phyloP scores from a whole-genome alignment of 305 asterid genomes.

The Solanum hybrid region DNA sequence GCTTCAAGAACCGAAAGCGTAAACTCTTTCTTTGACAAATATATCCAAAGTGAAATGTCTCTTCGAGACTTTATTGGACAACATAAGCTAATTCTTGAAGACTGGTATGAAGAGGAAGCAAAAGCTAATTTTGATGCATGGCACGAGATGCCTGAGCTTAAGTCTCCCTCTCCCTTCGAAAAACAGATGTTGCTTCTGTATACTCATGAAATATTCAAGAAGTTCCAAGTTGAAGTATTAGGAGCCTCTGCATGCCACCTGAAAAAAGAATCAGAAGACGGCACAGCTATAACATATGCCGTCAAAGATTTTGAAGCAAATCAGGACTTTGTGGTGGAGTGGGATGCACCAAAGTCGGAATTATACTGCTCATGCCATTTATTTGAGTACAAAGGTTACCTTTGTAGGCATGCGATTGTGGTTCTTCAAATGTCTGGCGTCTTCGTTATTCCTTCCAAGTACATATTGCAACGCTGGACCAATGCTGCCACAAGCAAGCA shows the following conservation, averaged over 20 bases:
- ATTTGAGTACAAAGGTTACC: constrained; percentile 74
- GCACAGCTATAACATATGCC: constrained; percentile 30
- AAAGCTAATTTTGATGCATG: constrained; percentile 85
- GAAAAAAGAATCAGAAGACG: constrained; percentile 63
- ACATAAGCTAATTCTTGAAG: constrained; percentile 54
- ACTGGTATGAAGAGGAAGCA: constrained; percentile 84
- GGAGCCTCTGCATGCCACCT: constrained; percentile 97
- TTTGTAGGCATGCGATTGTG: constrained; percentile 82
- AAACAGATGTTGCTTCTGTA: constrained; percentile 68
- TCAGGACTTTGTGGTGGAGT: constrained; percentile 60
- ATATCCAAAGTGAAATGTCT: constrained; percentile 55
- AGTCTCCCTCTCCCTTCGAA: constrained; percentile 92
- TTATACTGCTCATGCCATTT: constrained; percentile 61
- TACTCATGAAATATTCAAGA: constrained; percentile 75
- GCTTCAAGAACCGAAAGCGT: constrained; percentile 65
- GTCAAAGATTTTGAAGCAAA: constrained; percentile 67
- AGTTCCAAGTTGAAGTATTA: constrained; percentile 77
- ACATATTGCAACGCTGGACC: constrained; percentile 82
- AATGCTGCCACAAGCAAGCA: constrained; percentile 76
- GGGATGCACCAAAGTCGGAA: constrained; percentile 49
- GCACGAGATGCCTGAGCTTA: constrained; percentile 85
- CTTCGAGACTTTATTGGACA: constrained; percentile 54
- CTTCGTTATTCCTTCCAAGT: constrained; percentile 62
- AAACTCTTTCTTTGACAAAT: constrained; percentile 62
- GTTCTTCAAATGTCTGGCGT: constrained; percentile 97